These are phyloP conservation scores for Nothomitra cinnamomea DNA, from an alignment of 2,329 filamentous ascomycete species.

Conservation along the genomic window DNA sequence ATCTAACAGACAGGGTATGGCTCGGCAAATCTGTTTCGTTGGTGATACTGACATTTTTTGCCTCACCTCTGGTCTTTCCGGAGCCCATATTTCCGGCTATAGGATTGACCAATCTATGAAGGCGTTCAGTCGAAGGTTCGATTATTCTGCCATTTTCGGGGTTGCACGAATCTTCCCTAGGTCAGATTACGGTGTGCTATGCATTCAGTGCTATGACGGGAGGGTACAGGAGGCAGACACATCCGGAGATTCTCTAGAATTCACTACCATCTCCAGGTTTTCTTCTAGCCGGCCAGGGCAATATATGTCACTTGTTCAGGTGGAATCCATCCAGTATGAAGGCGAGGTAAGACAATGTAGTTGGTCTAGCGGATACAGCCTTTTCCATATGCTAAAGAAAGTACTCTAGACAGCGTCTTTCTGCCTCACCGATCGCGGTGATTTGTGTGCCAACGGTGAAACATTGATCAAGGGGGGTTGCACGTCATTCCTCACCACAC, in stretches of 20 bases:
- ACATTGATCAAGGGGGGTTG: conserved; percentile 61
- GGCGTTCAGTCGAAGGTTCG: not conserved
- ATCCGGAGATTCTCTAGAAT: not conserved
- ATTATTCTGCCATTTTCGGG: not conserved
- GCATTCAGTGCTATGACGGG: conserved; percentile 15
- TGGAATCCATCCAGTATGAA: not conserved
- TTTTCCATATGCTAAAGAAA: not conserved
- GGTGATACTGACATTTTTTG: conserved; percentile 22
- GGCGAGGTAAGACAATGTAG: not conserved
- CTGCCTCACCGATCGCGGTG: conserved; percentile 58
- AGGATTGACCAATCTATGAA: not conserved
- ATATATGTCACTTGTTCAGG: not conserved
- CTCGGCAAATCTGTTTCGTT: conserved; percentile 3
- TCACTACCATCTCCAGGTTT: not conserved
- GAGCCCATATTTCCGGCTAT: not conserved
- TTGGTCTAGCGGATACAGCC: not conserved
- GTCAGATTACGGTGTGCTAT: conserved; percentile 11
- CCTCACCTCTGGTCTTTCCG: conserved; percentile 8
- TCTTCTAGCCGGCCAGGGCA: not conserved
- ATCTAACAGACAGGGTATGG: too few species aligned
- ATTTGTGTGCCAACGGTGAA: conserved; percentile 60
- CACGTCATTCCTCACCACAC: conserved; percentile 74
- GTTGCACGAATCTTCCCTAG: conserved; percentile 1
- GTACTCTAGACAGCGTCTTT: conserved; percentile 29
- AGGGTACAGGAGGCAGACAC: conserved; percentile 18